Evolutionary conservation across 176 grass and related monocot genomes (phyloP).

Genomic region (Otatea glauca): DNA sequence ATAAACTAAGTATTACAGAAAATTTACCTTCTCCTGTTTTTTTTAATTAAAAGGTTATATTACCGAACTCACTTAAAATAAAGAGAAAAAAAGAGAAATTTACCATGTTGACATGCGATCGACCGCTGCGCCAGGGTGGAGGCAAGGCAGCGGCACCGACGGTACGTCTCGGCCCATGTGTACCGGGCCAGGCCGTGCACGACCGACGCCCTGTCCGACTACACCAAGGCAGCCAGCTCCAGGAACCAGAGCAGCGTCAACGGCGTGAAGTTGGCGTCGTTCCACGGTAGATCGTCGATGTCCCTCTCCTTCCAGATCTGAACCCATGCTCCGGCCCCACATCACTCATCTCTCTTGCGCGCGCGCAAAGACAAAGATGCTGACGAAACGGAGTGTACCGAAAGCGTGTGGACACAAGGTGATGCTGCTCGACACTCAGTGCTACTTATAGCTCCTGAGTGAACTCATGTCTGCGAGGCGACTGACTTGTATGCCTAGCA

Average conservation of each 20-base stretch:
- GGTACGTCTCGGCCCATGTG: slow-evolving; percentile 90
- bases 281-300: slow-evolving; percentile 92
- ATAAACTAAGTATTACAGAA: not conserved
- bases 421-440: not conserved
- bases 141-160: slow-evolving; percentile 80
- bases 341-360: not conserved
- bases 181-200: slow-evolving; percentile 77
- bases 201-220: slow-evolving; percentile 63
- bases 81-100: not conserved
- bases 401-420: not conserved
- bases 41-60: not conserved
- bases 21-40: not conserved
- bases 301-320: slow-evolving; percentile 55
- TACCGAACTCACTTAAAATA: not conserved
- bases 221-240: slow-evolving; percentile 81
- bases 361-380: not conserved
- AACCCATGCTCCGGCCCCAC: not conserved
- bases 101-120: slow-evolving; percentile 71
- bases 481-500: no score
- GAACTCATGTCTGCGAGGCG: not conserved
- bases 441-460: slow-evolving; percentile 33
- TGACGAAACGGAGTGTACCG: not conserved
- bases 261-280: slow-evolving; percentile 84
- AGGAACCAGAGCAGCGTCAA: slow-evolving; percentile 97
- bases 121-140: slow-evolving; percentile 73